These are phyloP conservation scores for fission yeast (Schizosaccharomyces pombe) DNA, from an alignment of 805 yeast genomes.

Conservation along the genomic window DNA sequence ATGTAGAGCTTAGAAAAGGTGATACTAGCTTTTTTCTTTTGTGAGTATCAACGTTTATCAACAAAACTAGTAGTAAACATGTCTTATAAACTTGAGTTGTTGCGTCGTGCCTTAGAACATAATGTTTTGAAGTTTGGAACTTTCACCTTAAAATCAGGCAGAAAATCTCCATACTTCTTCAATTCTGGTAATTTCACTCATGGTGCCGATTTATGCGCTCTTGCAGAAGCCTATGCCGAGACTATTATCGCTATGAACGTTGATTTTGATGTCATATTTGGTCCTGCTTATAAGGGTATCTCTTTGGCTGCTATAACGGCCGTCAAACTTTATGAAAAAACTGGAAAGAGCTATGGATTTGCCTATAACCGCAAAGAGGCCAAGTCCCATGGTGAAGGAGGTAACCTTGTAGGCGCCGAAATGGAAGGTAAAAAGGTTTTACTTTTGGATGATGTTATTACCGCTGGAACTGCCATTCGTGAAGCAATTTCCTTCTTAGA, in stretches of 20 bases:
- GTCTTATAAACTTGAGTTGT: constrained; percentile 19
- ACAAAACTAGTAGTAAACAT: too few relatives aligned
- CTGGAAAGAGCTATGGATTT: constrained; percentile 50
- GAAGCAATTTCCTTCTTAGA: constrained; percentile 72
- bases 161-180: constrained; percentile 88
- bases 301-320: constrained; percentile 85
- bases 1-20: too few relatives aligned
- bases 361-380: constrained; percentile 87
- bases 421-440: constrained; percentile 49
- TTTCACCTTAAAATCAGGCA: constrained; percentile 35
- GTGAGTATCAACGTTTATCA: too few relatives aligned
- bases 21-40: too few relatives aligned
- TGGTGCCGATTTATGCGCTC: constrained; percentile 50
- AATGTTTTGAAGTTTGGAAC: constrained; percentile 69
- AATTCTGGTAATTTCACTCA: constrained; percentile 75
- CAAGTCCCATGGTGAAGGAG: constrained; percentile 97
- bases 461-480: constrained; percentile 93
- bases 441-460: constrained; percentile 90
- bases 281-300: constrained; percentile 96
- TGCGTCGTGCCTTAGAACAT: constrained; percentile 60
- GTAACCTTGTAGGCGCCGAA: constrained; percentile 67
- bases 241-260: constrained; percentile 56
- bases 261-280: constrained; percentile 75
- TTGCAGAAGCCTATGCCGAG: constrained; percentile 73
- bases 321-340: constrained; percentile 76